A percentile compares a stretch with the other conserved stretches of the same genome.
These are phyloP conservation scores for Lepidium campestre DNA, from an alignment of 441 rosid species.

Conservation along the genomic window DNA sequence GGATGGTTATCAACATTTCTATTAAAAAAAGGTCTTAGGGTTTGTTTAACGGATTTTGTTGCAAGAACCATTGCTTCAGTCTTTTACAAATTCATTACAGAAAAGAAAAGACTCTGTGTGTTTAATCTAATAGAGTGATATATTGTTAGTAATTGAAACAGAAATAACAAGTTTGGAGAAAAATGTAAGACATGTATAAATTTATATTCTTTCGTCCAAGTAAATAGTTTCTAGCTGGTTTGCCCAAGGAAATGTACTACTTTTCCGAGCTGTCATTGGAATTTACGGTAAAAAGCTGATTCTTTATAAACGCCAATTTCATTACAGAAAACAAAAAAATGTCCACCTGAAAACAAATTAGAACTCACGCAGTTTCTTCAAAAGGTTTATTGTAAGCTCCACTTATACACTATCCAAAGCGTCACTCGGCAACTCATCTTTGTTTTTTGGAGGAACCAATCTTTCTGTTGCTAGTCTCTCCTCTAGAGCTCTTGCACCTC, in stretches of 20 bases:
- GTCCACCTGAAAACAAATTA: constrained; percentile 18
- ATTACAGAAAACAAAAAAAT: background rate
- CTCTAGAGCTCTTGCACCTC: constrained; percentile 94
- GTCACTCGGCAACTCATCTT: constrained; percentile 52
- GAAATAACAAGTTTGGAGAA: background rate
- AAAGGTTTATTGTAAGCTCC: constrained; percentile 3
- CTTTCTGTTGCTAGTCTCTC: constrained; percentile 90
- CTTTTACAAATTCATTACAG: background rate
- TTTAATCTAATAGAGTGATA: background rate
- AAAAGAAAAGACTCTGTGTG: background rate
- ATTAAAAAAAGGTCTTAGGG: background rate
- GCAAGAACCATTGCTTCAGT: background rate
- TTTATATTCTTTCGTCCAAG: background rate
- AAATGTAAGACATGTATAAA: background rate
- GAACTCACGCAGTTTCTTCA: constrained; percentile 25
- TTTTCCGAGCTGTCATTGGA: background rate
- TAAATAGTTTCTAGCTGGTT: constrained; percentile 2
- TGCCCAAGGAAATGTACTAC: constrained; percentile 5
- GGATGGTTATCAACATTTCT: background rate
- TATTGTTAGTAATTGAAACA: background rate
- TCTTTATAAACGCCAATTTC: background rate
- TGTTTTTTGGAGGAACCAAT: constrained; percentile 42
- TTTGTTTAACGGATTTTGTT: background rate
- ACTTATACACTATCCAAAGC: constrained; percentile 59
- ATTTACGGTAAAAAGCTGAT: constrained; percentile 17